Evolutionary conservation across 1,284 basidiomycete genomes (phyloP), one percentile per base, ranked within the genome.

Genomic region (Mycosarcoma mackinlayi): DNA sequence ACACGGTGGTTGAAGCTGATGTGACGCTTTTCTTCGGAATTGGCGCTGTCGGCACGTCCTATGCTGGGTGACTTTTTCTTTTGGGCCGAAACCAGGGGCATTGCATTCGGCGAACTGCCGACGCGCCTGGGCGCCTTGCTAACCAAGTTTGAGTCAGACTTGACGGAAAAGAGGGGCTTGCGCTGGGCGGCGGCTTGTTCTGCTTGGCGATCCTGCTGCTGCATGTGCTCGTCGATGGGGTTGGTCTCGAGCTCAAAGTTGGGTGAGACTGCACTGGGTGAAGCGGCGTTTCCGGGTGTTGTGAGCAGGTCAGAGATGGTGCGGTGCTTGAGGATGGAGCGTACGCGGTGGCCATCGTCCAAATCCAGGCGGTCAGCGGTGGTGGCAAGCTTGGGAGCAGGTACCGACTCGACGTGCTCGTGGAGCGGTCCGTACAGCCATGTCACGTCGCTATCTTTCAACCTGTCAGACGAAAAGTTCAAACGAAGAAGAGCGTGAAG

Each of bases 1-100:
- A 98, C 95, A 79, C 94, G 95, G 1, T 94, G 95, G 84, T 98
- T 98, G 87, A 98, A 98, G 76, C 88, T 91, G 85, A 98, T 98
- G 83, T 98, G 95, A 66, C 88, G 87, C 84, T 88, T 89, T 14
- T 73, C 70, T 3, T 73, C 70, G 6, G 65, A 62, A 10, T 30
- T 42, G 2, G 41, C 31, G 25, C 70, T 73, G 41, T 73, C 70
- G 25, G 65, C 46, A 21, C 70, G 65, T n/a, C 41, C 47, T 18
- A 57, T 42, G 48, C 44, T 55, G 38, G 61, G 50, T 18, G 57
- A 47, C 41, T 59, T 59, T 27, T 64, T 57, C 56, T 62, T 62
- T 30, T 64, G 60, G 3, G 64, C 69, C 33, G 63, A 64, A 4
- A 63, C 56, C 25, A 67, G 50, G 10, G 69, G 69, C 44, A 58